Conservation (phyloP, 2,329 filamentous ascomycete species). For the Graphiopsis chlorocephala region DNA sequence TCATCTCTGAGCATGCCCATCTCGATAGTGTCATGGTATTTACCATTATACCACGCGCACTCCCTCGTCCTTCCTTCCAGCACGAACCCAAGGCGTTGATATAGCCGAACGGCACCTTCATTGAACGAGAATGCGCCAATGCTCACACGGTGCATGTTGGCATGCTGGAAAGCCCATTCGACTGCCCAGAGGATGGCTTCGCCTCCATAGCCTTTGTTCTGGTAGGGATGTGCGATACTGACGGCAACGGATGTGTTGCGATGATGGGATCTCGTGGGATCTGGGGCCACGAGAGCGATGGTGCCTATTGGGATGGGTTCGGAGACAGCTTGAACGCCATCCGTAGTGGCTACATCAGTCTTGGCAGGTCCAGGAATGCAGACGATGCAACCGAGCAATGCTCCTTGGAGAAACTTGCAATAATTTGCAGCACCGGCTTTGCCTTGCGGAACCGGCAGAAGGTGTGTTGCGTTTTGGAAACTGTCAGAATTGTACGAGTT, state of each 20-base stretch:
- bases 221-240: conserved; percentile 35
- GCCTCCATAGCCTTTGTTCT: conserved; percentile 45
- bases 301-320: conserved; percentile 34
- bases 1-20: conserved; percentile 42
- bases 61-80: conserved; percentile 45
- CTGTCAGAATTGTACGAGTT: conserved; percentile 14
- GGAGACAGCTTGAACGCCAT: neutral
- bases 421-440: conserved; percentile 28
- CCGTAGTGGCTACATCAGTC: neutral
- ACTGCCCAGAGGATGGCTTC: conserved; percentile 50
- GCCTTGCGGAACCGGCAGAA: conserved; percentile 33
- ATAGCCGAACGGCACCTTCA: conserved; percentile 42
- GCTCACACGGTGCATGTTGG: conserved; percentile 45
- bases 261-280: conserved; percentile 36
- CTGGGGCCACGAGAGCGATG: conserved; percentile 32
- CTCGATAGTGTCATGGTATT: conserved; percentile 35
- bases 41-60: conserved; percentile 43
- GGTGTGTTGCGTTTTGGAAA: conserved; percentile 17
- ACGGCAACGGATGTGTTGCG: conserved; percentile 44
- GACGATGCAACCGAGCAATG: conserved; percentile 39
- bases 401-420: conserved; percentile 27
- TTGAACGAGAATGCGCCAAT: conserved; percentile 43
- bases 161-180: conserved; percentile 47
- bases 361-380: conserved; percentile 32
- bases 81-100: conserved; percentile 47